Evolutionary conservation across 2,329 filamentous ascomycete species (phyloP).

Genomic region (Aspergillus pseudotamarii): DNA sequence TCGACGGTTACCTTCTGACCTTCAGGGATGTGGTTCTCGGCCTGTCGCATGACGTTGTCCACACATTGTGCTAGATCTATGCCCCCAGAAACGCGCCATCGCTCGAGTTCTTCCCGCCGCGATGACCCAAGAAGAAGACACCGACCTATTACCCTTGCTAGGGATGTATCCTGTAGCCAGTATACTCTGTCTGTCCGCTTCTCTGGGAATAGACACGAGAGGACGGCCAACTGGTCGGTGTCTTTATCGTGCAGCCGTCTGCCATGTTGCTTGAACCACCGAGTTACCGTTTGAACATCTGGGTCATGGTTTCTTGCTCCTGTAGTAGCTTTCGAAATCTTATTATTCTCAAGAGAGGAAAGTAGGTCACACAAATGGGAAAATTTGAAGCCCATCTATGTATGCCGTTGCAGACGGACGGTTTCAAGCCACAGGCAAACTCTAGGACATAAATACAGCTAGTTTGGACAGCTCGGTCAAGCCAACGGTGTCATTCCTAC

Average conservation of each 20-base stretch:
- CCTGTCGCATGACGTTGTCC: constrained; percentile 63
- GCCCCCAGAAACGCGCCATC: constrained; percentile 63
- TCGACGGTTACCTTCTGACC: constrained; percentile 64
- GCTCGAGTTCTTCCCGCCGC: constrained; percentile 63
- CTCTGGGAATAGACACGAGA: constrained; percentile 77
- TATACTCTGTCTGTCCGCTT: constrained; percentile 78
- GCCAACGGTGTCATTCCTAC: background rate
- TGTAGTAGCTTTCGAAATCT: constrained; percentile 37
- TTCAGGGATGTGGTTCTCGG: constrained; percentile 51
- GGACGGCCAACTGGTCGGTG: constrained; percentile 63
- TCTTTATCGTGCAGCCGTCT: constrained; percentile 58
- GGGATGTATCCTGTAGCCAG: constrained; percentile 60
- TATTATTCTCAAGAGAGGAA: constrained; percentile 62
- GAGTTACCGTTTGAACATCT: constrained; percentile 52
- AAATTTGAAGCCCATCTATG: constrained; percentile 58
- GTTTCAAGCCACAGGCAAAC: background rate
- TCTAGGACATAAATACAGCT: background rate
- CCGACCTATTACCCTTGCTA: constrained; percentile 70
- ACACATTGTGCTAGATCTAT: constrained; percentile 73
- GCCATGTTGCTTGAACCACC: constrained; percentile 72
- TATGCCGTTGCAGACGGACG: background rate
- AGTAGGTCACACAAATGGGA: constrained; percentile 73
- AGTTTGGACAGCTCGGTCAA: background rate
- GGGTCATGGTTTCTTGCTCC: constrained; percentile 31
- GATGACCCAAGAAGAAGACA: constrained; percentile 66